phyloP scores from a whole-genome alignment of 2,329 filamentous ascomycete species.

The Calonectria honghensis region DNA sequence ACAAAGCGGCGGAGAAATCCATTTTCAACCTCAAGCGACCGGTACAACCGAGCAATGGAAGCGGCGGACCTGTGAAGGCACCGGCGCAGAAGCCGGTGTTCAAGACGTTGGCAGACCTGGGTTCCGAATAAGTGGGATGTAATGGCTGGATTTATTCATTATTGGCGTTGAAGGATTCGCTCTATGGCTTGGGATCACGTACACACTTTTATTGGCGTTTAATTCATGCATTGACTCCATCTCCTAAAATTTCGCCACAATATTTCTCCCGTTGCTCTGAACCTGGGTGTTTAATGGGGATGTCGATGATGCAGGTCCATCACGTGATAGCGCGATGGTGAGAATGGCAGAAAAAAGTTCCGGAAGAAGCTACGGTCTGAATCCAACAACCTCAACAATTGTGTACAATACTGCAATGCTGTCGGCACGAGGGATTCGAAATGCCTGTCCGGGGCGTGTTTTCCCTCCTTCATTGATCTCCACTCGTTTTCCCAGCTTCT shows the following conservation, averaged over 20 bases:
- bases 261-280: not conserved
- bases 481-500: slow-evolving; percentile 39
- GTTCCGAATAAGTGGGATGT: slow-evolving; percentile 52
- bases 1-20: slow-evolving; percentile 76
- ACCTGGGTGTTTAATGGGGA: not conserved
- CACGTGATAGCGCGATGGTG: slow-evolving; percentile 56
- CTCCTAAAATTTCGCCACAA: not conserved
- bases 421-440: slow-evolving; percentile 58
- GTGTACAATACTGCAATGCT: slow-evolving; percentile 58
- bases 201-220: not conserved
- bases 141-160: slow-evolving; percentile 26
- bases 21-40: slow-evolving; percentile 72
- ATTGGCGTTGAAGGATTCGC: slow-evolving; percentile 27
- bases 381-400: slow-evolving; percentile 36
- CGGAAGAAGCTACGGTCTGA: slow-evolving; percentile 36
- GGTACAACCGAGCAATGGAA: slow-evolving; percentile 54
- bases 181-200: not conserved
- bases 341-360: slow-evolving; percentile 52
- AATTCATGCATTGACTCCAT: not conserved
- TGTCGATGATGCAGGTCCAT: slow-evolving; percentile 36
- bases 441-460: slow-evolving; percentile 58
- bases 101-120: slow-evolving; percentile 74
- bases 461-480: slow-evolving; percentile 42
- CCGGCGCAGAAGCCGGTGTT: slow-evolving; percentile 63
- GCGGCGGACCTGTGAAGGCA: slow-evolving; percentile 49